phyloP scores from a whole-genome alignment of 306 rosid species.

The Arachis stenosperma region DNA sequence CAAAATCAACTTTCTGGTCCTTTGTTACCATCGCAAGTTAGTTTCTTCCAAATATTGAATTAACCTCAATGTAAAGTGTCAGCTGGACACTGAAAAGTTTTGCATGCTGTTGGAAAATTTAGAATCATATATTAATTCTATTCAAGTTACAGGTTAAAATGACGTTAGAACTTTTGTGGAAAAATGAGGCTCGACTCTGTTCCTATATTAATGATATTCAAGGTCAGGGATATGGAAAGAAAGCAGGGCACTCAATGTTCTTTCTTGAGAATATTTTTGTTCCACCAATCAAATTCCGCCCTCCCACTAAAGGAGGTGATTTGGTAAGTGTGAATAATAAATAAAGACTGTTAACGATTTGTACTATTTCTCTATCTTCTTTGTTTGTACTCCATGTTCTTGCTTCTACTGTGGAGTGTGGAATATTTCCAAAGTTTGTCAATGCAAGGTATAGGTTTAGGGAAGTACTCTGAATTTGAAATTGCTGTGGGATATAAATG shows the following conservation, averaged over 20 bases:
- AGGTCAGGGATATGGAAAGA: conserved; percentile 62
- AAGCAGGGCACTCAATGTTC: conserved; percentile 74
- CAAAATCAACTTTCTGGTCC: conserved; percentile 55
- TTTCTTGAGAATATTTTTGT: conserved; percentile 85
- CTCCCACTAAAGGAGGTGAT: conserved; percentile 84
- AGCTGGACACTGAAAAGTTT: background rate
- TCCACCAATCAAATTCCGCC: conserved; percentile 92
- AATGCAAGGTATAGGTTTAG: background rate
- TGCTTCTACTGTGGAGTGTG: conserved; percentile 8
- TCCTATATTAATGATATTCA: conserved; percentile 73
- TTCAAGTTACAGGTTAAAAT: conserved; percentile 59
- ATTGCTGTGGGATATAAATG: background rate
- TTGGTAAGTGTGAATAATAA: conserved; percentile 54
- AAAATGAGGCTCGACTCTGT: conserved; percentile 72
- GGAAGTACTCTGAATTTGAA: background rate
- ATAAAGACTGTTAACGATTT: background rate
- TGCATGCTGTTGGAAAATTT: background rate
- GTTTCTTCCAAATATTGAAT: conserved; percentile 36
- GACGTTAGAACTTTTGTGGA: conserved; percentile 65
- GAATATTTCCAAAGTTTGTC: background rate
- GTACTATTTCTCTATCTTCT: background rate
- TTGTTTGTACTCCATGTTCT: background rate
- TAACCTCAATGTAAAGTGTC: background rate
- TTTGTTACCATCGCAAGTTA: conserved; percentile 75
- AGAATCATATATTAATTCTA: conserved; percentile 3